These are phyloP conservation scores for Colletotrichum trifolii DNA, from an alignment of 2,329 filamentous ascomycete genomes.

Conservation along the genomic window DNA sequence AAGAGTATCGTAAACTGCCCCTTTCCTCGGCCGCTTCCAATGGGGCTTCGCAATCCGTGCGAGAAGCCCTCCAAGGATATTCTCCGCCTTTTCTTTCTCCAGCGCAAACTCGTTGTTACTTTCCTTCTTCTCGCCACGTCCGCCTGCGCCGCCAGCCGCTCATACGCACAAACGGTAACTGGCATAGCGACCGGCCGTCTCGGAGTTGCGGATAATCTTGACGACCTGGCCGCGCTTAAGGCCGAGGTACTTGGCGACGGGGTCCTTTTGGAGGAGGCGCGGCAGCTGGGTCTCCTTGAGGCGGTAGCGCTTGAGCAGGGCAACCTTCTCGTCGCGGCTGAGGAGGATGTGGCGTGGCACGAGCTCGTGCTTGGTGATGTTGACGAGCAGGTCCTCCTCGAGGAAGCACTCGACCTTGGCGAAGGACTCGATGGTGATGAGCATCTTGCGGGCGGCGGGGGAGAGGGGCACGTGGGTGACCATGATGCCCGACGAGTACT, in stretches of 20 bases:
- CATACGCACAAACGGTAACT: conserved; percentile 84
- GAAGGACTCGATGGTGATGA: conserved; percentile 78
- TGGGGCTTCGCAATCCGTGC: conserved; percentile 9
- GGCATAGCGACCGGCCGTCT: conserved; percentile 95
- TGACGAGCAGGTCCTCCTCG: conserved; percentile 95
- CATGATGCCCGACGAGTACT: conserved; percentile 91
- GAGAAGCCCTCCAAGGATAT: not conserved
- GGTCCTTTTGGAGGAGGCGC: conserved; percentile 89
- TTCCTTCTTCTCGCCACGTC: too few species aligned
- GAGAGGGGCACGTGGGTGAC: conserved; percentile 86
- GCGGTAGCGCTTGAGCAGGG: conserved; percentile 87
- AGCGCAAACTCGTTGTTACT: too few species aligned
- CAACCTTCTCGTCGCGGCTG: conserved; percentile 88
- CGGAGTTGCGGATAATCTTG: conserved; percentile 96
- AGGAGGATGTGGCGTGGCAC: conserved; percentile 94
- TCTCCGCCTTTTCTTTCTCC: not conserved
- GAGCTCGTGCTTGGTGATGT: conserved; percentile 97
- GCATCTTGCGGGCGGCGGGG: conserved; percentile 86
- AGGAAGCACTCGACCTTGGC: conserved; percentile 94
- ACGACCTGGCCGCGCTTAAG: conserved; percentile 93
- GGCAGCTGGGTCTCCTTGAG: conserved; percentile 98
- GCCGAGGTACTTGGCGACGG: conserved; percentile 91
- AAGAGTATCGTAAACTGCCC: conserved; percentile 31
- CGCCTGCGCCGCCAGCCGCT: conserved; percentile 31
- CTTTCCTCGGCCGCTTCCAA: conserved; percentile 7